Evolutionary conservation across 139 green algal genomes (phyloP).

Genomic region (Volvox reticuliferus): DNA sequence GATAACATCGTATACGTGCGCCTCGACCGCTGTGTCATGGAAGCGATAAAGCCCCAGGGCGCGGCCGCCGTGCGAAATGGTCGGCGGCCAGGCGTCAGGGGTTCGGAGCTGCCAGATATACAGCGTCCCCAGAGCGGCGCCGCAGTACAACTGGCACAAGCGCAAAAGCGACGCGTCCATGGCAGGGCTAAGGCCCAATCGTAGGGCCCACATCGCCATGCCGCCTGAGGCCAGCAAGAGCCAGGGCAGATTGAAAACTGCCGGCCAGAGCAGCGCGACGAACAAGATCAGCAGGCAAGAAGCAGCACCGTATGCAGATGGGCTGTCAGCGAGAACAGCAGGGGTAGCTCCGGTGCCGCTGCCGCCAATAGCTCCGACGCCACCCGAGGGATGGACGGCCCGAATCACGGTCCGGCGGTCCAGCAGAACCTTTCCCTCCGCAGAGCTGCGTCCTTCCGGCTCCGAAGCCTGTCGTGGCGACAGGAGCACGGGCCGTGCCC

Average conservation of each 20-base stretch:
- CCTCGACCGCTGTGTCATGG: neutral
- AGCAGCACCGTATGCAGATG: neutral
- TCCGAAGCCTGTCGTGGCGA: neutral
- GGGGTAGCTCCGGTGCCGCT: neutral
- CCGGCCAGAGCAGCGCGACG: constrained; percentile 31
- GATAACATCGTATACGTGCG: constrained; percentile 20
- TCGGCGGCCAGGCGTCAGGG: neutral
- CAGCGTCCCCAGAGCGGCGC: neutral
- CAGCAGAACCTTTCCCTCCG: too few relatives aligned
- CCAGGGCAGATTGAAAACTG: constrained; percentile 38
- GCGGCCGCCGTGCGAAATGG: neutral
- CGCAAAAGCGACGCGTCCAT: constrained; percentile 10
- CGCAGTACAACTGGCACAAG: constrained; percentile 24
- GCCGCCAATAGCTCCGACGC: neutral
- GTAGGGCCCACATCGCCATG: neutral
- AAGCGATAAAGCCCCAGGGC: constrained; percentile 47
- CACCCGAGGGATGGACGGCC: neutral
- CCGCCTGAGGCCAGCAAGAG: neutral
- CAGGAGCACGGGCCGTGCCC: too few relatives aligned
- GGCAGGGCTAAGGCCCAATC: neutral
- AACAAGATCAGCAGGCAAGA: neutral
- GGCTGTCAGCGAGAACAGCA: neutral
- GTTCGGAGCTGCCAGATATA: constrained; percentile 24
- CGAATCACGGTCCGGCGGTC: too few relatives aligned
- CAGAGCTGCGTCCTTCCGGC: neutral